Percentiles rank a stretch among this genome's conserved stretches.
Conservation (phyloP, 176 grass and related monocot species). For the Carex littledalei region DNA sequence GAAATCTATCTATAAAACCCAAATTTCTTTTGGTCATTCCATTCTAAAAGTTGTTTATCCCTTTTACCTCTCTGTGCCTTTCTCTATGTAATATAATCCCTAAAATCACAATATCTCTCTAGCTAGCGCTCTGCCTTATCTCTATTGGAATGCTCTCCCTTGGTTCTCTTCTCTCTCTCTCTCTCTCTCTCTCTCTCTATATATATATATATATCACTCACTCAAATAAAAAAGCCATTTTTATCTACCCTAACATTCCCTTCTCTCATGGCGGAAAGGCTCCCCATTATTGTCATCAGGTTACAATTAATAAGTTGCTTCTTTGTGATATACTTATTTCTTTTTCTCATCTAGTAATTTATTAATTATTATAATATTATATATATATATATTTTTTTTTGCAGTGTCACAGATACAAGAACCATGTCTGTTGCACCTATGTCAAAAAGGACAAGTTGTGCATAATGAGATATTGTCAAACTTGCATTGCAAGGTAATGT, state of each 20-base stretch:
- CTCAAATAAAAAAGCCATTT: background rate
- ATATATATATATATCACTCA: background rate
- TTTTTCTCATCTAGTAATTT: background rate
- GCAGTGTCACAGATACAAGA: background rate
- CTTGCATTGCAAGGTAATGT: background rate
- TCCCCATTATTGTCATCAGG: background rate
- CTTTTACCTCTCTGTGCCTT: background rate
- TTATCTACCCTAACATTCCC: background rate
- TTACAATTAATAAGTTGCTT: background rate
- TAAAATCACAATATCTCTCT: background rate
- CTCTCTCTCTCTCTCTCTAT: background rate
- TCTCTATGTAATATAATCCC: background rate
- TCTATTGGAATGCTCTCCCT: too few relatives aligned
- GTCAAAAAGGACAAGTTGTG: background rate
- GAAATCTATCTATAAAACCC: background rate
- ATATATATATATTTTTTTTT: background rate
- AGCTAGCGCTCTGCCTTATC: too few relatives aligned
- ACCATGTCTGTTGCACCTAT: background rate
- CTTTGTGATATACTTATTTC: background rate
- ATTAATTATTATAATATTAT: background rate
- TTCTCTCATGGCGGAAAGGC: background rate
- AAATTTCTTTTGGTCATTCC: background rate
- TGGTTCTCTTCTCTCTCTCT: background rate
- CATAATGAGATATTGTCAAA: background rate
- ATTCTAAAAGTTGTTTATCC: background rate